Conservation (phyloP, 2,329 filamentous ascomycete species). For the Botrytis pseudocinerea region DNA sequence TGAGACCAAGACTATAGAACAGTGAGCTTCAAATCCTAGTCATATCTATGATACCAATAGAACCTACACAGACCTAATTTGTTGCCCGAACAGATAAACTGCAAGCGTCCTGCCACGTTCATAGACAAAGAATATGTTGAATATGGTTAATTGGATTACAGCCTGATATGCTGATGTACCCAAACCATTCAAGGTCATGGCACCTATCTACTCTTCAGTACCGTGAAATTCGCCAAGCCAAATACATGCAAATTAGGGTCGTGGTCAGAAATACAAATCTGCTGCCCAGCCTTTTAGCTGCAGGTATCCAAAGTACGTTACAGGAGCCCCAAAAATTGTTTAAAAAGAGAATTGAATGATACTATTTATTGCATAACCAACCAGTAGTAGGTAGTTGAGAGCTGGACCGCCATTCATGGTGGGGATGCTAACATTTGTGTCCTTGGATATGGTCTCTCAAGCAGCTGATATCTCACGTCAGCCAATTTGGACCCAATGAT, state of each 20-base stretch:
- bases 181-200: background rate
- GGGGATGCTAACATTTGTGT: background rate
- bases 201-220: background rate
- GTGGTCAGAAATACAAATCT: background rate
- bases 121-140: background rate
- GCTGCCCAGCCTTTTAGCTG: background rate
- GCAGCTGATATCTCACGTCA: background rate
- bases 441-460: background rate
- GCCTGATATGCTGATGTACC: background rate
- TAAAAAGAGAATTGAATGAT: background rate
- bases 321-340: background rate
- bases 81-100: constrained; percentile 1
- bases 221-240: background rate
- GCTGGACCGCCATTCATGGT: background rate
- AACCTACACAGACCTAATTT: background rate
- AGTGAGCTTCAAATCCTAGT: background rate
- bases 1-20: background rate
- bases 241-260: background rate
- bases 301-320: background rate
- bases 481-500: background rate
- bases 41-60: background rate
- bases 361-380: background rate
- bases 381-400: background rate
- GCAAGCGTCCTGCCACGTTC: background rate
- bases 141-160: background rate